phyloP scores from a whole-genome alignment of 1,284 basidiomycete genomes.

The Veloporphyrellus conicus region DNA sequence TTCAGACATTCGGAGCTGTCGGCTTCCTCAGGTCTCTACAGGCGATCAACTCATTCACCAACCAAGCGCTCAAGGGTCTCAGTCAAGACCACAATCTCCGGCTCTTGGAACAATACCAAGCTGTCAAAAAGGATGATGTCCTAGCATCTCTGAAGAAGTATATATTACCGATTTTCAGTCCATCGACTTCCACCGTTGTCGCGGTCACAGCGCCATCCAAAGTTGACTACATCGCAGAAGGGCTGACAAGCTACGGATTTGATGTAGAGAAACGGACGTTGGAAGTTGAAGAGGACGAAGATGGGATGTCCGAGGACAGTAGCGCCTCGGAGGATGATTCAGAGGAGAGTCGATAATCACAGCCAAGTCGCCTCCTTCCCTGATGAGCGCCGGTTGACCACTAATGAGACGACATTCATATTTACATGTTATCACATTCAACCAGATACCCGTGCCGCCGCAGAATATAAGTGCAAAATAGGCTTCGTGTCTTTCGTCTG shows the following conservation, averaged over 20 bases:
- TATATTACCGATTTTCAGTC: conserved; percentile 83
- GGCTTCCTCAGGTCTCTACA: conserved; percentile 29
- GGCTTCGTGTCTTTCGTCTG: too few species aligned
- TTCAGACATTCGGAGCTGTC: not conserved
- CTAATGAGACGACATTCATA: too few species aligned
- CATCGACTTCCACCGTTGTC: conserved; percentile 74
- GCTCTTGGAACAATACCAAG: conserved; percentile 74
- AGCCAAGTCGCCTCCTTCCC: not conserved
- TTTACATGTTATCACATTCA: too few species aligned
- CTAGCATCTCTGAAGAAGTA: conserved; percentile 67
- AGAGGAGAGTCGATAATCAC: conserved; percentile 16
- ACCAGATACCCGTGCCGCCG: too few species aligned
- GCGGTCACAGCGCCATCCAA: conserved; percentile 83
- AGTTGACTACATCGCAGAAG: conserved; percentile 66
- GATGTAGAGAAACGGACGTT: conserved; percentile 71
- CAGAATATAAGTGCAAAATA: too few species aligned
- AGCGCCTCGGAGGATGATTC: conserved; percentile 32
- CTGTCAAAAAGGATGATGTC: conserved; percentile 76
- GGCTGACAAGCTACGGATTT: conserved; percentile 69
- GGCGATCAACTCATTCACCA: conserved; percentile 78
- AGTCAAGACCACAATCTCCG: conserved; percentile 70
- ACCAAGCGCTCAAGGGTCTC: conserved; percentile 82
- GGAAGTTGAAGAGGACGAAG: conserved; percentile 58
- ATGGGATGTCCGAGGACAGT: conserved; percentile 28
- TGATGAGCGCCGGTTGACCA: too few species aligned